A percentile compares a stretch with the other conserved stretches of the same genome.
Conservation (phyloP, 176 grass and related monocot species). For the Tillandsia leiboldiana region DNA sequence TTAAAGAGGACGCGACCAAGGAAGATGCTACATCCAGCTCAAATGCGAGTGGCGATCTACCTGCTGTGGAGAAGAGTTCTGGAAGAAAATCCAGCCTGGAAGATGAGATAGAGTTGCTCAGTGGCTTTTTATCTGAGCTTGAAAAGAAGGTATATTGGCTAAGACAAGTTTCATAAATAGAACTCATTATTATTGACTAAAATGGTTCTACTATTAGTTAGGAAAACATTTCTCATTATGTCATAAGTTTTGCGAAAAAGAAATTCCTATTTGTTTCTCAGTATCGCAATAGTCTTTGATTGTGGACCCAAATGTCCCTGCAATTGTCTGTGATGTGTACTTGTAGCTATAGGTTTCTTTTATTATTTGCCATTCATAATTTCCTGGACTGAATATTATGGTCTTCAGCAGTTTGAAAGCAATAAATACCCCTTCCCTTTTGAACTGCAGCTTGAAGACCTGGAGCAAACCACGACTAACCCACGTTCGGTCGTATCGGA, state of each 20-base stretch:
- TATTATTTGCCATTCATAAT: neutral
- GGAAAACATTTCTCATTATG: neutral
- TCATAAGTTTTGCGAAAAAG: too few species aligned
- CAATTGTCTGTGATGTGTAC: too few species aligned
- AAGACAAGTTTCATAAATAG: neutral
- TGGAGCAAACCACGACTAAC: constrained; percentile 47
- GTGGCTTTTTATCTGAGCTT: constrained; percentile 70
- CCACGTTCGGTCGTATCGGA: constrained; percentile 37
- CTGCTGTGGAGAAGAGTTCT: constrained; percentile 31
- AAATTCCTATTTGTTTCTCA: too few species aligned
- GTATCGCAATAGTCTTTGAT: too few species aligned
- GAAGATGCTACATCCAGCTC: constrained; percentile 10
- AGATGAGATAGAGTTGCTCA: constrained; percentile 66
- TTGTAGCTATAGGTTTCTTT: neutral
- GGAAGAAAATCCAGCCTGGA: constrained; percentile 31
- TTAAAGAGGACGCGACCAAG: constrained; percentile 41
- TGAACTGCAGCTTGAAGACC: constrained; percentile 74
- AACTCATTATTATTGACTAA: neutral
- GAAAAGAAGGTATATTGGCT: constrained; percentile 72
- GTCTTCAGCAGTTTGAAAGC: neutral
- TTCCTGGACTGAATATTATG: constrained; percentile 15
- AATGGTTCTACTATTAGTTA: neutral
- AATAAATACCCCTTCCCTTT: neutral
- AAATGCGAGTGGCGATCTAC: too few species aligned
- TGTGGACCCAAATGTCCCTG: too few species aligned